Base-by-base conservation (phyloP, 257 asterid species). In the Fraxinus pennsylvanica region DNA sequence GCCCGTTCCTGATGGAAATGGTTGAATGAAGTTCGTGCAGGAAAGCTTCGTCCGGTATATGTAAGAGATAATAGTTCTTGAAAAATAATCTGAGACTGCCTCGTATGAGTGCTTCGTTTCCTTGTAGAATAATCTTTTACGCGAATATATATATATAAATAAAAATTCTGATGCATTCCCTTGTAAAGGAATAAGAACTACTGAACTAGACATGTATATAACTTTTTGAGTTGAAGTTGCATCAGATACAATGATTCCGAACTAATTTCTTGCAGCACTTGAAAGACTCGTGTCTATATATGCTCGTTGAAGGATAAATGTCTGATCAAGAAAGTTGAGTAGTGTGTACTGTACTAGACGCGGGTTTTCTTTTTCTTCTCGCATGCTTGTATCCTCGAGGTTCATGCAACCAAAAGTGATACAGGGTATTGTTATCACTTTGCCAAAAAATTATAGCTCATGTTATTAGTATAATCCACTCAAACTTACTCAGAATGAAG, bases 11-110 rank as follows among this genome's bases (percentile, higher is more conserved):
- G 3, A 50, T 35, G 15, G 19, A 67, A 65, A 63, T 17, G 9
- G 32, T 29, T 38, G 3, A 3, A 38, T 15, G 71, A 47, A 69
- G 75, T 41, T 68, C 39, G 22, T 21, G 76, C 66, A 14, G 68
- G 38, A 59, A 68, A 70, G 65, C 43, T 30, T 25, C 29, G 1
- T 30, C 78, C 59, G 43, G 39, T 21, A 32, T 47, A 68, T 76
- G 80, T 68, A 47, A 35, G 69, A 43, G 9, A 38, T 35, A 35
- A 14, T 30, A 10, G 17, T 39, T 74, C 22, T 45, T 74, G 17
- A 21, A 80, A 80, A 80, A 75, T 78, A 80, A 45, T 68, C 73
- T 17, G 27, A 80, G 68, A 72, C 47, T 75, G 76, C 78, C 33
- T 25, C 29, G 65, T 21, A 27, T 41, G 8, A 6, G 75, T 72